These are phyloP conservation scores for Ilyonectria sp. DNA, from an alignment of 2,329 filamentous ascomycete species.

Conservation along the genomic window DNA sequence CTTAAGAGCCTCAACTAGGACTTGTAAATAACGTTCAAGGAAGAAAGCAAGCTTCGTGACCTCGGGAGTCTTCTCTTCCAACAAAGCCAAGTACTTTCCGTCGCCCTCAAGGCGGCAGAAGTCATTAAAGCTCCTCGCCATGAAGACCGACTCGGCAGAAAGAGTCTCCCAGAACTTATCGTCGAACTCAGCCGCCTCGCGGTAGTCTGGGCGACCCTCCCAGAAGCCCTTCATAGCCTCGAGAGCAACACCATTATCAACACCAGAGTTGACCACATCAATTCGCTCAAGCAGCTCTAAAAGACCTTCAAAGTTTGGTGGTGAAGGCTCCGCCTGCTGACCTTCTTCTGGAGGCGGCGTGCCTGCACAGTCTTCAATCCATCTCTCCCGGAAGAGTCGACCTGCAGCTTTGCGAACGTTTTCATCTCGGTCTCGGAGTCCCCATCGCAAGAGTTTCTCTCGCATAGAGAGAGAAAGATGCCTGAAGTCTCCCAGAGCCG, in stretches of 20 bases:
- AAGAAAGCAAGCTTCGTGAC: conserved; percentile 92
- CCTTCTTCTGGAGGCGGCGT: conserved; percentile 72
- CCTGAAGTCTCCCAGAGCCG: conserved; percentile 92
- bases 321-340: conserved; percentile 68
- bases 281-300: conserved; percentile 94
- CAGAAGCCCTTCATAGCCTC: conserved; percentile 98
- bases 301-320: conserved; percentile 84
- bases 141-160: conserved; percentile 88
- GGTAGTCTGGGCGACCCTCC: conserved; percentile 89
- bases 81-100: conserved; percentile 79
- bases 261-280: conserved; percentile 90
- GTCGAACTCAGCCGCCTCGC: conserved; percentile 79
- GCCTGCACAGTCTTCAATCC: conserved; percentile 95
- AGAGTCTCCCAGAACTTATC: conserved; percentile 86
- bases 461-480: conserved; percentile 94
- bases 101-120: conserved; percentile 85
- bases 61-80: conserved; percentile 96
- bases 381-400: conserved; percentile 92
- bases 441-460: conserved; percentile 96
- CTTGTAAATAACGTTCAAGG: conserved; percentile 84
- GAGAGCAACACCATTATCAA: conserved; percentile 90
- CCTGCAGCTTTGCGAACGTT: conserved; percentile 93
- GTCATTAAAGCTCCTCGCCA: conserved; percentile 93
- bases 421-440: conserved; percentile 92
- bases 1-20: conserved; percentile 75